A percentile compares a stretch with the other conserved stretches of the same genome.
Conservation (phyloP, 208 protist genomes). For the Sergeia podlipaevii region DNA sequence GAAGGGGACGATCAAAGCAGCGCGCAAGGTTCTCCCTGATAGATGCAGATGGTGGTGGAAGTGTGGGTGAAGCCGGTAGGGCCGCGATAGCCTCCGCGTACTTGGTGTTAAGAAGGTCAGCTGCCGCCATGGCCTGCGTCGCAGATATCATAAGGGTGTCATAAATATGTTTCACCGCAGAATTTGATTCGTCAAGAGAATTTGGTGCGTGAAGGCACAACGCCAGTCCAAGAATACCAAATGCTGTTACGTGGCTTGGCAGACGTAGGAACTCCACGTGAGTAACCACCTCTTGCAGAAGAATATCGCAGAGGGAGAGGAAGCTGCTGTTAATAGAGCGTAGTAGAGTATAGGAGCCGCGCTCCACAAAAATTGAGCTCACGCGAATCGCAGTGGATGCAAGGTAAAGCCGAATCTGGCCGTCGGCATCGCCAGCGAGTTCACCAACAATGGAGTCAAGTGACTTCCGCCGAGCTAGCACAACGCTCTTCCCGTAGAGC, state of each 20-base stretch:
- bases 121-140: conserved; percentile 46
- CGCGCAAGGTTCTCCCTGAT: conserved; percentile 45
- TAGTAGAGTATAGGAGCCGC: conserved; percentile 51
- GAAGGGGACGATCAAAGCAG: conserved; percentile 43
- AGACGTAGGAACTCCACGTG: conserved; percentile 83
- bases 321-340: conserved; percentile 65
- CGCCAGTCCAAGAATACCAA: conserved; percentile 55
- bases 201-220: conserved; percentile 46
- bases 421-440: conserved; percentile 35
- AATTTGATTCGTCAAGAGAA: conserved; percentile 29
- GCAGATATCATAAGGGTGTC: conserved; percentile 60
- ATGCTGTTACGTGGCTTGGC: conserved; percentile 53
- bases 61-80: conserved; percentile 10
- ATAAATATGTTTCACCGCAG: conserved; percentile 49
- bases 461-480: conserved; percentile 42
- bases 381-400: conserved; percentile 40
- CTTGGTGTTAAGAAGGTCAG: conserved; percentile 64
- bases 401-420: conserved; percentile 50
- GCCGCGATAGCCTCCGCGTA: conserved; percentile 34
- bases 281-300: conserved; percentile 64
- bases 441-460: conserved; percentile 24
- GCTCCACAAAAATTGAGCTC: conserved; percentile 66
- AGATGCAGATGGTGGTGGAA: conserved; percentile 29
- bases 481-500: conserved; percentile 55
- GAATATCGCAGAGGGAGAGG: conserved; percentile 65